Evolutionary conservation across 2,329 filamentous ascomycete genomes (phyloP).

Genomic region (Botrytis elliptica): DNA sequence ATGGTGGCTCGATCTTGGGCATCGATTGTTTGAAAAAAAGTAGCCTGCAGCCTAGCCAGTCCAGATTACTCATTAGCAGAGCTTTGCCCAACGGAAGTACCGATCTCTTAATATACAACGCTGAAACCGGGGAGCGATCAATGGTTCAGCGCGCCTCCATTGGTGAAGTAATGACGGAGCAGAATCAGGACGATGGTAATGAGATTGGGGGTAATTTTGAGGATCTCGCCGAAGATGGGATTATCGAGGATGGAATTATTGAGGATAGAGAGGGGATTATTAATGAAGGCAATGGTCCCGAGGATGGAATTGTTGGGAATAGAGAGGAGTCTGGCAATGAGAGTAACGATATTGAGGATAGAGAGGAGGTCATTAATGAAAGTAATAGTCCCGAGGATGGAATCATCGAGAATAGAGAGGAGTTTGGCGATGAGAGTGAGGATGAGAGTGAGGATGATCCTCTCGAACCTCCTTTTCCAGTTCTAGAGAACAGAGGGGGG

Average conservation of each 20-base stretch:
- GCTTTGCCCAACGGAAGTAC: not conserved
- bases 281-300: not conserved
- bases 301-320: too few species aligned
- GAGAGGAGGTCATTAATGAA: not conserved
- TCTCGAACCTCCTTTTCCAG: not conserved
- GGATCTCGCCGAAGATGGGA: not conserved
- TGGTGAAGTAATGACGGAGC: not conserved
- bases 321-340: too few species aligned
- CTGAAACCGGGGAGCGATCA: not conserved
- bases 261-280: not conserved
- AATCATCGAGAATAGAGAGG: not conserved
- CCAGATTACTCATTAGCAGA: not conserved
- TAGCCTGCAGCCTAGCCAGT: accelerated
- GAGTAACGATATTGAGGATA: not conserved
- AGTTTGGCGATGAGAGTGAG: not conserved
- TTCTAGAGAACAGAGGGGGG: not conserved
- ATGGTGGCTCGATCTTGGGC: not conserved
- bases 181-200: not conserved
- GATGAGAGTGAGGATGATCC: not conserved
- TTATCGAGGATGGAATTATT: not conserved
- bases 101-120: not conserved
- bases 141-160: not conserved
- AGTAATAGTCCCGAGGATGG: not conserved
- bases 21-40: not conserved
- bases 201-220: not conserved